Conservation (phyloP, 2,329 filamentous ascomycete genomes). For the Stachybotrys chartarum region DNA sequence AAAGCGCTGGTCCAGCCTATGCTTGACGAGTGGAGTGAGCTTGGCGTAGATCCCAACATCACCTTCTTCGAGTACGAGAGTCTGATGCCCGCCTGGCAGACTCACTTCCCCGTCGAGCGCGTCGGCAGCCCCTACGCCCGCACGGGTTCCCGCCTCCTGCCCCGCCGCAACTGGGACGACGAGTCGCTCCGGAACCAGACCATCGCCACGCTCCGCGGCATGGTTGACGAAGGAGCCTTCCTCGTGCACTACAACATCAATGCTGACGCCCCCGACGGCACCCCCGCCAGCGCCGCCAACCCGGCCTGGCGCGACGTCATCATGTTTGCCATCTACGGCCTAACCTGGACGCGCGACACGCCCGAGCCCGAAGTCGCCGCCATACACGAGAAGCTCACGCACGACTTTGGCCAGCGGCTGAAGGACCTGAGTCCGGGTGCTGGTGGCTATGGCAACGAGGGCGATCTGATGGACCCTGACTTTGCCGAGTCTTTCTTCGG, state of each 20-base stretch:
- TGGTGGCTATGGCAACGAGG: conserved; percentile 22
- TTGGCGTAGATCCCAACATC: conserved; percentile 21
- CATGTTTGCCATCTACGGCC: conserved; percentile 24
- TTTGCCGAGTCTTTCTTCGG: conserved; percentile 36
- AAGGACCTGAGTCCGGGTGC: conserved; percentile 15
- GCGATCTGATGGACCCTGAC: conserved; percentile 22
- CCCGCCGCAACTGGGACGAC: conserved; percentile 19
- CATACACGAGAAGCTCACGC: conserved; percentile 19
- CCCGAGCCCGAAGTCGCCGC: conserved; percentile 9
- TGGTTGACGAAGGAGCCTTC: conserved; percentile 14
- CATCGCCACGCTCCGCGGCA: conserved; percentile 10
- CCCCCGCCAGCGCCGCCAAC: conserved; percentile 26
- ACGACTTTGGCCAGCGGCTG: conserved; percentile 21
- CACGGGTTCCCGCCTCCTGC: conserved; percentile 32
- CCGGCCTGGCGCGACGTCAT: conserved; percentile 38
- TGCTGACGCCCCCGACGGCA: conserved; percentile 9
- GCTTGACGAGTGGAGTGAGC: conserved; percentile 16
- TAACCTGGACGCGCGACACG: conserved; percentile 9
- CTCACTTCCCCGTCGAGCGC: conserved; percentile 26
- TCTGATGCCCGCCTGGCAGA: conserved; percentile 28
- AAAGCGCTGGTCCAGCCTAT: conserved; percentile 22
- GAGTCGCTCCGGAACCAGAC: conserved; percentile 9
- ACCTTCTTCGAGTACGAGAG: conserved; percentile 26
- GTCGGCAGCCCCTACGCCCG: conserved; percentile 12
- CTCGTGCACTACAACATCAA: conserved; percentile 16